These are phyloP conservation scores for Sphaerulina musiva DNA, from an alignment of 2,329 filamentous ascomycete genomes.

Conservation along the genomic window DNA sequence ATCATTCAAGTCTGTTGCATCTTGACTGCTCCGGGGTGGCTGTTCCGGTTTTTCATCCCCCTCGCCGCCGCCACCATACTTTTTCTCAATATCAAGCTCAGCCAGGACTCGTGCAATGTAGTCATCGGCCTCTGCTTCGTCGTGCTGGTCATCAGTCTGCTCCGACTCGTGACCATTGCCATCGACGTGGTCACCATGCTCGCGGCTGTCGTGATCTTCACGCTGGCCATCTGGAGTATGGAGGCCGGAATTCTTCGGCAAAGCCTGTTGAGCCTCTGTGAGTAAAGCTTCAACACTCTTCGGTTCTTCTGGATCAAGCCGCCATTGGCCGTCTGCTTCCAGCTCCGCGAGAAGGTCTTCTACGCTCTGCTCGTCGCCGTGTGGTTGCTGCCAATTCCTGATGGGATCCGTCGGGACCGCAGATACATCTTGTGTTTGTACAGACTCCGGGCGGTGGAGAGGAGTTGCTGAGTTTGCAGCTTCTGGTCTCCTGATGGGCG, in stretches of 20 bases:
- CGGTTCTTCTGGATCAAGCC: slow-evolving; percentile 37
- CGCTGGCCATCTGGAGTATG: slow-evolving; percentile 9
- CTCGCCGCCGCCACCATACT: slow-evolving; percentile 29
- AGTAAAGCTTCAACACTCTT: slow-evolving; percentile 38
- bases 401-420: slow-evolving; percentile 21
- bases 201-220: not conserved
- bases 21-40: not conserved
- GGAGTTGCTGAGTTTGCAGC: not conserved
- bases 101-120: slow-evolving; percentile 43
- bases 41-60: slow-evolving; percentile 2
- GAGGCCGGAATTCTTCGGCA: slow-evolving; percentile 28
- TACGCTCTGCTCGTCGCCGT: slow-evolving; percentile 42
- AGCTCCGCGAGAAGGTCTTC: slow-evolving; percentile 44
- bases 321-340: slow-evolving; percentile 36
- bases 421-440: slow-evolving; percentile 20
- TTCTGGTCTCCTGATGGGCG: not conserved
- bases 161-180: slow-evolving; percentile 5
- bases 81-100: slow-evolving; percentile 41
- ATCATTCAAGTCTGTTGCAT: not conserved
- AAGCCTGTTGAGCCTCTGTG: slow-evolving; percentile 37
- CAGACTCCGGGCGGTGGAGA: not conserved
- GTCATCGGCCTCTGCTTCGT: slow-evolving; percentile 41
- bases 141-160: slow-evolving; percentile 26
- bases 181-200: slow-evolving; percentile 1
- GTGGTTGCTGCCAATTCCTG: slow-evolving; percentile 31